These are phyloP conservation scores for Clarireedia homoeocarpa DNA, from an alignment of 2,329 filamentous ascomycete genomes.

Conservation along the genomic window DNA sequence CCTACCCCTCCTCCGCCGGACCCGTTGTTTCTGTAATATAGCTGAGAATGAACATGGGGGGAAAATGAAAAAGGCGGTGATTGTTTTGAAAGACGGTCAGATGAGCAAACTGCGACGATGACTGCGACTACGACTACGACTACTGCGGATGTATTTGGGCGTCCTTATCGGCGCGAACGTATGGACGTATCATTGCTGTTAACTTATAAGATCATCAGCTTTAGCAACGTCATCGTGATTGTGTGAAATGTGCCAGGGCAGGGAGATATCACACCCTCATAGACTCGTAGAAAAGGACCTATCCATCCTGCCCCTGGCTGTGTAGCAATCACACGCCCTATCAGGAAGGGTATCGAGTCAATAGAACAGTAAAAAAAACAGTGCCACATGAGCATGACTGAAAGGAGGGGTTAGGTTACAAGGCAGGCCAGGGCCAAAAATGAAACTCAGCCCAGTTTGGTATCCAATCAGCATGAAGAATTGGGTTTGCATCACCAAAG, in stretches of 20 bases:
- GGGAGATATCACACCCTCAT: not conserved
- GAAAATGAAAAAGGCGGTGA: not conserved
- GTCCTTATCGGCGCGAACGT: too few relatives aligned
- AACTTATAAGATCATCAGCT: not conserved
- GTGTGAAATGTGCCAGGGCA: not conserved
- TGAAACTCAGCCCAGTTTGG: not conserved
- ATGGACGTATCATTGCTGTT: too few relatives aligned
- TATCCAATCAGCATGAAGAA: not conserved
- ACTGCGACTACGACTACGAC: too few relatives aligned
- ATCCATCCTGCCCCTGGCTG: not conserved
- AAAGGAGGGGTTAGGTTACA: not conserved
- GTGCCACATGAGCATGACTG: not conserved
- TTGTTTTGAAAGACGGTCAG: not conserved
- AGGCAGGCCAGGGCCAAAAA: not conserved
- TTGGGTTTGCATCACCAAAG: not conserved
- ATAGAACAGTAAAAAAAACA: not conserved
- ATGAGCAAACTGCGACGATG: not conserved
- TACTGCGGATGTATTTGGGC: not conserved
- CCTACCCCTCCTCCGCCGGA: too few relatives aligned
- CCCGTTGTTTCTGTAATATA: not conserved
- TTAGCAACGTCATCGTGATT: not conserved
- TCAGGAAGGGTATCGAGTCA: not conserved
- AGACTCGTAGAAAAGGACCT: too few relatives aligned
- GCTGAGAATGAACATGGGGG: not conserved
- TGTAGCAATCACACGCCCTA: not conserved